Conservation (phyloP, 108 stramenopile species). For the Cylindrotheca closterium region DNA sequence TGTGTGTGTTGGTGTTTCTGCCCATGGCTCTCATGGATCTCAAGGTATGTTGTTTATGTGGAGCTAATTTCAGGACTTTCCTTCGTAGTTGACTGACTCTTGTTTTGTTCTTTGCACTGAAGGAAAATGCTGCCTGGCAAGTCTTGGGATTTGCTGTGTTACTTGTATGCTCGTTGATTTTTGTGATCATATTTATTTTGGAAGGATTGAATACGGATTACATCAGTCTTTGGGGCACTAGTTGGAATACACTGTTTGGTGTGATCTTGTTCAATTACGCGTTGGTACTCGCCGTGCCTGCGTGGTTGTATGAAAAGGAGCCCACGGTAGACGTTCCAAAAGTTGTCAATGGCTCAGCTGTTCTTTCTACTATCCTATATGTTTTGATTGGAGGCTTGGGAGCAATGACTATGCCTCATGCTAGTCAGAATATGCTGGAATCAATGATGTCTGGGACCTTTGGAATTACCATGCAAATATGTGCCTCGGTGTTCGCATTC, state of each 20-base stretch:
- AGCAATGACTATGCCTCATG: slow-evolving; percentile 56
- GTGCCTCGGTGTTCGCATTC: slow-evolving; percentile 58
- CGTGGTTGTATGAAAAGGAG: slow-evolving; percentile 78
- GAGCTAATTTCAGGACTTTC: not conserved
- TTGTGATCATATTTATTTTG: slow-evolving; percentile 28
- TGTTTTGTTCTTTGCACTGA: not conserved
- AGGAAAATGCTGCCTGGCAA: slow-evolving; percentile 58
- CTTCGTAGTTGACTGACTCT: not conserved
- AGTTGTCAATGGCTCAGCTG: slow-evolving; percentile 46
- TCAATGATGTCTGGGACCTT: slow-evolving; percentile 64
- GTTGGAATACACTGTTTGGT: slow-evolving; percentile 54
- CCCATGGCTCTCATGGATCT: slow-evolving; percentile 65
- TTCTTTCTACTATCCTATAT: slow-evolving; percentile 44
- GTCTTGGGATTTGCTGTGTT: slow-evolving; percentile 52
- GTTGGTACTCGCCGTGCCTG: slow-evolving; percentile 67
- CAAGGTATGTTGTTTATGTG: slow-evolving; percentile 19
- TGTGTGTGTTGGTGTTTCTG: slow-evolving; percentile 40
- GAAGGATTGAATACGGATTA: slow-evolving; percentile 34
- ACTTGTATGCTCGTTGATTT: slow-evolving; percentile 32
- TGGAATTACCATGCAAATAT: slow-evolving; percentile 46
- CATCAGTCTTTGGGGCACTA: slow-evolving; percentile 45
- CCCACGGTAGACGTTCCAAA: slow-evolving; percentile 37
- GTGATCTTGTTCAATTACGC: slow-evolving; percentile 76
- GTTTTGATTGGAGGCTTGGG: slow-evolving; percentile 61
- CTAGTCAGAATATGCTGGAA: slow-evolving; percentile 60